These are phyloP conservation scores for Thraustotheca clavata DNA, from an alignment of 352 stramenopile species.

Conservation along the genomic window DNA sequence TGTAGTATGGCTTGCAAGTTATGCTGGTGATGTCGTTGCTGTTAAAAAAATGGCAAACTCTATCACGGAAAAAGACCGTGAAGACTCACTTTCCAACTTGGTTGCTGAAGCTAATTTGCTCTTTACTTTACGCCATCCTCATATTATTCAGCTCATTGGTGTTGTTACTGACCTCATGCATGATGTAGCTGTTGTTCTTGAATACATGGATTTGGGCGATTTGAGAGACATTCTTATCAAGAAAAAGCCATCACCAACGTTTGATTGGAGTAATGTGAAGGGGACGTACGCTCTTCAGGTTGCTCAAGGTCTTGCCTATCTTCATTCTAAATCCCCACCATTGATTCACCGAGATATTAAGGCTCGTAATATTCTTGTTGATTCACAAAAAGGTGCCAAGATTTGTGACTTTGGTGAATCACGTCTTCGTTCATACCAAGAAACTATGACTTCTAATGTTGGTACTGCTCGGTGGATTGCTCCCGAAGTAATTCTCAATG, in stretches of 20 bases:
- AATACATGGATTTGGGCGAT: conserved; percentile 73
- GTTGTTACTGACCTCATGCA: conserved; percentile 64
- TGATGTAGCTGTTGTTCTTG: conserved; percentile 48
- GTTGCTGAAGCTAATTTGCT: conserved; percentile 78
- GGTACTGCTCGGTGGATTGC: conserved; percentile 18
- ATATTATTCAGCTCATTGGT: conserved; percentile 62
- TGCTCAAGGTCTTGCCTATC: conserved; percentile 78
- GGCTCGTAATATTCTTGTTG: conserved; percentile 84
- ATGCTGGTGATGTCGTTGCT: conserved; percentile 53
- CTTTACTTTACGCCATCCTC: conserved; percentile 55
- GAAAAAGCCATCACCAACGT: conserved; percentile 26
- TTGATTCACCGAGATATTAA: conserved; percentile 91
- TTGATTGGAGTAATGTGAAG: conserved; percentile 46
- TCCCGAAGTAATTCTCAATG: conserved; percentile 24
- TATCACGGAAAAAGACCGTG: conserved; percentile 28
- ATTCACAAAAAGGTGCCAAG: conserved; percentile 30
- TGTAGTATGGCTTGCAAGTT: conserved; percentile 70
- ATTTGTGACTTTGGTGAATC: conserved; percentile 37
- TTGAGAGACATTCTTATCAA: conserved; percentile 51
- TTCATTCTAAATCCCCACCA: conserved; percentile 79
- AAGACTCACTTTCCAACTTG: conserved; percentile 50
- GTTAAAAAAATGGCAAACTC: conserved; percentile 66
- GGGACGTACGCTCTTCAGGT: conserved; percentile 66
- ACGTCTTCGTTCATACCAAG: conserved; percentile 13
- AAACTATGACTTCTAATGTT: conserved; percentile 22